Base-by-base conservation (phyloP, 1,284 basidiomycete genomes). In the Ustilago hordei region DNA sequence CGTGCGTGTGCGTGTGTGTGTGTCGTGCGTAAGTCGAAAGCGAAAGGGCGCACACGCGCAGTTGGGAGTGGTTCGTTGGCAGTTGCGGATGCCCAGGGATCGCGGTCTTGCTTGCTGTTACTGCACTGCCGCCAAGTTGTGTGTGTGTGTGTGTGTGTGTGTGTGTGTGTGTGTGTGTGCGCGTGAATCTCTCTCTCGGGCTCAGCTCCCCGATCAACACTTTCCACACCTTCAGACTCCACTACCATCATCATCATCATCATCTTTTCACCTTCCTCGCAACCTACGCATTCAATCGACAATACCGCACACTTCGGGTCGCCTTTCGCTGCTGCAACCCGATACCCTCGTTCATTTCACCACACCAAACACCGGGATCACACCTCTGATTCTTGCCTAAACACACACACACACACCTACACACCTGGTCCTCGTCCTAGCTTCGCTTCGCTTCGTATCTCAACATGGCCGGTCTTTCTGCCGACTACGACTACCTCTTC, bases 401-500 rank as follows among this genome's bases (percentile, higher is more conserved):
- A 15, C 34, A 52, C 15, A 17, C 23, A 35, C 50, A 15, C 32
- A 32, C 38, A 19, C 43, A 19, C 43, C 23, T 31, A 23, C 38
- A 12, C 32, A 39, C 31, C 55, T 57, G 55, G 55, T 45, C 55
- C 3, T 45, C 45, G 28, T 4, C 35, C 8, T 23, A 36, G 7
- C 35, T 38, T 15, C 13, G 39, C 13, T 19, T 36, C 15, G 23
- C 19, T 15, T n/a, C 13, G 34, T 45, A n/a, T 59, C 45, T 34
- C 65, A 73, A 48, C 52, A 82, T 82, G 81, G 78, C 81, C 43
- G 81, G 81, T 32, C 76, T 82, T 59, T 82, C 81, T 65, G 79
- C 81, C 50, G 81, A 85, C 53, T 85, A 85, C 79, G 84, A 85
- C 72, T 84, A 83, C 72, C 76, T 85, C 58, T 83, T 85, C 79